Percentiles rank a stretch among this genome's conserved stretches.
These are phyloP conservation scores for Chlorella variabilis DNA, from an alignment of 163 green algal species.

Conservation along the genomic window DNA sequence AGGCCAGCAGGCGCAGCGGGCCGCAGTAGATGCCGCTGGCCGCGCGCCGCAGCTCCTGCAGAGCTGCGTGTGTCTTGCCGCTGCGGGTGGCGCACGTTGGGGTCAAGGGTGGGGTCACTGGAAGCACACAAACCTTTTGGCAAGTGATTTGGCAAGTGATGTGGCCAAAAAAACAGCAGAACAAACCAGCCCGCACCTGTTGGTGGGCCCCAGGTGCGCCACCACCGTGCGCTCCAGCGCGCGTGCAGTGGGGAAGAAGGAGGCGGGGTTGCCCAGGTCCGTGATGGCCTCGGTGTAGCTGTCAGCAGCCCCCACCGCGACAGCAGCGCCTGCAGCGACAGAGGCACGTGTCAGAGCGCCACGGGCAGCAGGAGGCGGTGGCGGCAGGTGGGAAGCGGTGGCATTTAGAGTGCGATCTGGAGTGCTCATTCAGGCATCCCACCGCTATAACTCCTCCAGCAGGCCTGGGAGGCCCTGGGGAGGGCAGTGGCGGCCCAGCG, in stretches of 20 bases:
- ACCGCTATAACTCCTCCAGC: no score
- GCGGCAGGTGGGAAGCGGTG: neutral
- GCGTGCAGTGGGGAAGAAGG: conserved; percentile 84
- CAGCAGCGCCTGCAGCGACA: neutral
- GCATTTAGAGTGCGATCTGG: no score
- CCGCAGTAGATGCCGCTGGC: conserved; percentile 57
- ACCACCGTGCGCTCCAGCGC: conserved; percentile 74
- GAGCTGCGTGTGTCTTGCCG: conserved; percentile 81
- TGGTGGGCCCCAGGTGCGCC: conserved; percentile 90
- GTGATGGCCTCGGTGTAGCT: neutral
- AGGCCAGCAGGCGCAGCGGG: conserved; percentile 81
- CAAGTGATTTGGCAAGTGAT: no score
- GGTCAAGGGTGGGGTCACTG: neutral
- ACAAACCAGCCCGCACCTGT: conserved; percentile 47
- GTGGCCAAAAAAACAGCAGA: no score
- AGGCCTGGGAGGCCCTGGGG: no score
- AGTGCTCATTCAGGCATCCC: no score
- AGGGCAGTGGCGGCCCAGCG: no score
- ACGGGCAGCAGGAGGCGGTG: neutral
- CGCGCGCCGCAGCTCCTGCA: conserved; percentile 44
- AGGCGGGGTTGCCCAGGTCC: conserved; percentile 55
- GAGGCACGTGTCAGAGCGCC: no score
- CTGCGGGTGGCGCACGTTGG: conserved; percentile 72
- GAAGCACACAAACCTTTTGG: no score
- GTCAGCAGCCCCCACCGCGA: neutral